Base-by-base conservation (phyloP, 2,329 filamentous ascomycete species). In the Aspergillus bombycis region DNA sequence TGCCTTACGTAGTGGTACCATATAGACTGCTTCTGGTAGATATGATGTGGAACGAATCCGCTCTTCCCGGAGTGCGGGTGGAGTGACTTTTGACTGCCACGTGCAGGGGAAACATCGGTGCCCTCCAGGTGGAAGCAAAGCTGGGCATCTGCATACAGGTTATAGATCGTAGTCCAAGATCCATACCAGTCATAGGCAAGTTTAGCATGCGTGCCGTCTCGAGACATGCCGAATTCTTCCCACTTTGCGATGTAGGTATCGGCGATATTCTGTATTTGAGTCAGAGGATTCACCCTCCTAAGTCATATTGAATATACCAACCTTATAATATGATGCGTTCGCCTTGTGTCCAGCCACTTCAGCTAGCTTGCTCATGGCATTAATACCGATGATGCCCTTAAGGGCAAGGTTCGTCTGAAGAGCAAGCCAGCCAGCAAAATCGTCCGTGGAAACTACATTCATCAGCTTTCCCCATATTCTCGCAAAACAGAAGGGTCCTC, bases 101-200 rank as follows among this genome's bases (percentile, higher is more conserved):
- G 21, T 50, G 28, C 28, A 52, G 64, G 62, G 21, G 67, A 63
- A 53, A 64, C 50, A 41, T 79, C 74, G 4, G 82, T 81, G 62
- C 79, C 79, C 30, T 83, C 81, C 32, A 87, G 83, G 71, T 94
- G 91, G 82, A 95, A 95, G 79, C 92, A 95, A 38, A 95, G 86
- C 26, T 94, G 82, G 32, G 87, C 87, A 78, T 96, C 92, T 16
- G 89, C 88, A 78, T 92, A 96, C 30, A 96, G 84, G 73, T 93
- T 94, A 82, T 96, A 96, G 41, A 96, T 84, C 0, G 90, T 93
- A 8, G 91, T 93, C 91, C 91, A 94, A 57, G 89, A 92, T 16
- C 91, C 91, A 68, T 91, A 90, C 83, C 90, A 89, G 73, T 92
- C 85, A 78, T 96, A 96, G 12, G 90, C 87, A 11, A 96, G 84